These are phyloP conservation scores for Saccharum spontaneum DNA, from an alignment of 176 grass and related monocot genomes.

Conservation along the genomic window DNA sequence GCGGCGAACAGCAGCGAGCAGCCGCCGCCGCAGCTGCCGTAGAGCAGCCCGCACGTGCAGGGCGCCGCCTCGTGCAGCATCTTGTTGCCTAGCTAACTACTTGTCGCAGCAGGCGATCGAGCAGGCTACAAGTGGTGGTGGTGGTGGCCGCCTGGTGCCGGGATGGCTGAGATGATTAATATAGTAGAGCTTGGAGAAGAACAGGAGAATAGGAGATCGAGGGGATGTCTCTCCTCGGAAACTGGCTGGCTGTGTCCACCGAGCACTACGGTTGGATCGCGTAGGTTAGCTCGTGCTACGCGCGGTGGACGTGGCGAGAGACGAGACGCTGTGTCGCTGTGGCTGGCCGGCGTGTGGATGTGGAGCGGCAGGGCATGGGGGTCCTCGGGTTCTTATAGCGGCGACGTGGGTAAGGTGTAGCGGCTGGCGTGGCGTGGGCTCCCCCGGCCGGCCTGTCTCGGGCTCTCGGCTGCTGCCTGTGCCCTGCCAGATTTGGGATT, in stretches of 20 bases:
- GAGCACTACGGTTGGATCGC: conserved; percentile 14
- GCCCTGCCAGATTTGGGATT: conserved; percentile 36
- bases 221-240: conserved; percentile 50
- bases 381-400: too few species aligned
- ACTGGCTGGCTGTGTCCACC: conserved; percentile 21
- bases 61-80: conserved; percentile 68
- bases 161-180: neutral
- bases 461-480: neutral
- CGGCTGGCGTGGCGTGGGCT: conserved; percentile 7
- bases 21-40: conserved; percentile 62
- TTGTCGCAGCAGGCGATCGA: neutral
- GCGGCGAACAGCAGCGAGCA: conserved; percentile 59
- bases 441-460: neutral
- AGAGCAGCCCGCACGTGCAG: conserved; percentile 73
- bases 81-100: neutral
- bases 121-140: neutral
- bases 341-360: neutral
- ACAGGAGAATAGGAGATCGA: conserved; percentile 34
- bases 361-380: too few species aligned
- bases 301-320: neutral
- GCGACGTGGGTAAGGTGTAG: too few species aligned
- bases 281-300: conserved; percentile 3
- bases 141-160: neutral
- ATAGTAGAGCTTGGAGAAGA: conserved; percentile 14
- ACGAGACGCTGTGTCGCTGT: neutral